These are phyloP conservation scores for Trametes punicea DNA, from an alignment of 768 basidiomycete genomes.

Conservation along the genomic window DNA sequence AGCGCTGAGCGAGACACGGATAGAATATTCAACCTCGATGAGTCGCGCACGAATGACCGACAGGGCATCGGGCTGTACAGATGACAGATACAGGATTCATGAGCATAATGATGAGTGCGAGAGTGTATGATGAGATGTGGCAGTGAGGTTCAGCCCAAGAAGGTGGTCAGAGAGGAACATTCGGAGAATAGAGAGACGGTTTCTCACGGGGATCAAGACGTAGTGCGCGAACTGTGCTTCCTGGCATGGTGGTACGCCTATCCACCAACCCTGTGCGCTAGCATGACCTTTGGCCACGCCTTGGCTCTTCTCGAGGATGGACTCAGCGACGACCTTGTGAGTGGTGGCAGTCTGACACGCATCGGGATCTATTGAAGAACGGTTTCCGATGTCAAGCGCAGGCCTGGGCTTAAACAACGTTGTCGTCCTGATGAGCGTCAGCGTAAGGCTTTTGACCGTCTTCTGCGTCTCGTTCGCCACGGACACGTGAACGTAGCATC, in stretches of 20 bases:
- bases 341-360: slow-evolving; percentile 61
- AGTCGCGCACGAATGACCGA: slow-evolving; percentile 66
- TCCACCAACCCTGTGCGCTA: slow-evolving; percentile 89
- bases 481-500: slow-evolving; percentile 60
- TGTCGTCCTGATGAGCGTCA: slow-evolving; percentile 63
- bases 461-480: slow-evolving; percentile 69
- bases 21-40: slow-evolving; percentile 71
- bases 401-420: slow-evolving; percentile 60
- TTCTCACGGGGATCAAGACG: slow-evolving; percentile 70
- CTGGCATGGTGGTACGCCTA: slow-evolving; percentile 66
- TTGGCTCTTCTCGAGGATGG: slow-evolving; percentile 62
- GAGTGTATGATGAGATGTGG: too few species aligned
- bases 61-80: slow-evolving; percentile 60
- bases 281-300: slow-evolving; percentile 63
- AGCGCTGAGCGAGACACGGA: slow-evolving; percentile 61
- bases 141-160: not conserved
- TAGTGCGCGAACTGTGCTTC: slow-evolving; percentile 62
- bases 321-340: slow-evolving; percentile 62
- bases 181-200: not conserved
- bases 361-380: slow-evolving; percentile 43
- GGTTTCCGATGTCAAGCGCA: slow-evolving; percentile 28
- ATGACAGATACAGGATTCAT: not conserved
- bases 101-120: too few species aligned
- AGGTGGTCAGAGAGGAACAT: not conserved
- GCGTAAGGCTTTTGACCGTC: slow-evolving; percentile 58